Conservation (phyloP, 2,329 filamentous ascomycete genomes). For the Xylaria hypoxylon region DNA sequence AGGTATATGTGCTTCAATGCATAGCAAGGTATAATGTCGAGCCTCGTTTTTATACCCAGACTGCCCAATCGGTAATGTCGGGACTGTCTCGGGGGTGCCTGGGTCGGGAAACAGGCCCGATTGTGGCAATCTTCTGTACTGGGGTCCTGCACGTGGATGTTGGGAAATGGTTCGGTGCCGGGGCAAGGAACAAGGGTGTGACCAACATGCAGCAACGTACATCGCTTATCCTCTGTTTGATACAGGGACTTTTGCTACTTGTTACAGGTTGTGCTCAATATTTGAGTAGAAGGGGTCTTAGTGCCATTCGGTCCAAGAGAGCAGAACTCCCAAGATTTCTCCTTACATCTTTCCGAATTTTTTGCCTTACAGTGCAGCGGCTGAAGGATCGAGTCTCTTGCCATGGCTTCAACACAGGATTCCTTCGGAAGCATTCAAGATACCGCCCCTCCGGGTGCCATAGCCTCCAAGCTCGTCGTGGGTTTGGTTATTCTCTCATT, state of each 20-base stretch:
- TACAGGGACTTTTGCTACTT: conserved; percentile 1
- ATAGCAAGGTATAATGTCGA: conserved; percentile 11
- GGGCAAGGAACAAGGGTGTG: conserved; percentile 3
- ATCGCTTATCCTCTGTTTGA: conserved; percentile 18
- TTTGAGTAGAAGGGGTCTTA: conserved; percentile 3
- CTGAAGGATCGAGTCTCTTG: neutral
- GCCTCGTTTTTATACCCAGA: neutral
- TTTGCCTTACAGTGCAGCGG: conserved; percentile 2
- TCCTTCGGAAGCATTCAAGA: conserved; percentile 21
- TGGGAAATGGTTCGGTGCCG: conserved; percentile 9
- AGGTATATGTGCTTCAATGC: conserved; percentile 5
- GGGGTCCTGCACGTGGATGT: conserved; percentile 23
- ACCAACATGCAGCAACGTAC: conserved; percentile 18
- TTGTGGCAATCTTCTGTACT: conserved; percentile 9
- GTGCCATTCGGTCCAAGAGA: conserved; percentile 14
- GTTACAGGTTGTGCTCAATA: neutral
- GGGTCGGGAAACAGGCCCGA: conserved; percentile 19
- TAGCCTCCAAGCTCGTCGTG: conserved; percentile 6
- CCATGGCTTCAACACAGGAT: conserved; percentile 28
- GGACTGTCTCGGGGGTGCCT: neutral
- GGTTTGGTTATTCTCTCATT: conserved; percentile 24
- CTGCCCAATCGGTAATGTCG: neutral
- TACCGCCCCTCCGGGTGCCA: neutral
- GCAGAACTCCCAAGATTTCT: conserved; percentile 6
- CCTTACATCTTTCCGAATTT: conserved; percentile 13